Base-by-base conservation (phyloP, 2,329 filamentous ascomycete species). In the Nemania sp. region DNA sequence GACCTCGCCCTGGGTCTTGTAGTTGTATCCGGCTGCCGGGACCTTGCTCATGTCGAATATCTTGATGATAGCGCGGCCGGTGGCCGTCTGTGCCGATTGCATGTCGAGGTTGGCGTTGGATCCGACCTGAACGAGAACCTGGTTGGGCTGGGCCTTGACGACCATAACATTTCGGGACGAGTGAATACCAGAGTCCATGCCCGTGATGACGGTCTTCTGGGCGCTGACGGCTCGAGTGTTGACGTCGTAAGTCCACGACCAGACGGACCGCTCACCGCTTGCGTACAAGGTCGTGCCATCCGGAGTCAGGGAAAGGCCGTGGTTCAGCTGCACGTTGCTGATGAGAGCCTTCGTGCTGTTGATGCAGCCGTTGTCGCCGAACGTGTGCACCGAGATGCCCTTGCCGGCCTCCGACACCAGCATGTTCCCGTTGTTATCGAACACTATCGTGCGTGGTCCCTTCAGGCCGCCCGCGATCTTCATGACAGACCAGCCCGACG, bases 171-270 rank as follows among this genome's bases (percentile, higher is more conserved):
- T 75, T 18, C 77, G 68, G 0, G 76, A 76, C 34, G 74, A 75
- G 66, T 79, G 77, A 35, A 77, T 72, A 11, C 75, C 76, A 12
- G 73, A 68, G 58, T 75, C 74, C 72, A 79, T 79, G 60, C 73
- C 72, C 51, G 66, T 70, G 18, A 79, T 69, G 17, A 77, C 70
- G 4, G 76, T 75, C 67, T 75, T 75, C 59, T 80, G 77, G 58
- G 75, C 75, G 48, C 76, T 76, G 46, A 80, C 79, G 12, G 80
- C 80, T 54, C 78, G 75, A 5, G 78, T 74, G 5, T 72, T 71
- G 9, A 81, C 71, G 69, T 87, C 78, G 68, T 89, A 90, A 37
- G 74, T 72, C 82, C 85, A 88, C 21, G 80, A 76, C 71, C 79
- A 87, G 7, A 82, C 81, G 1, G 74, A 71, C 15, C 72, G 74